Evolutionary conservation across 257 asterid species (phyloP).

Genomic region (Eucommia ulmoides): DNA sequence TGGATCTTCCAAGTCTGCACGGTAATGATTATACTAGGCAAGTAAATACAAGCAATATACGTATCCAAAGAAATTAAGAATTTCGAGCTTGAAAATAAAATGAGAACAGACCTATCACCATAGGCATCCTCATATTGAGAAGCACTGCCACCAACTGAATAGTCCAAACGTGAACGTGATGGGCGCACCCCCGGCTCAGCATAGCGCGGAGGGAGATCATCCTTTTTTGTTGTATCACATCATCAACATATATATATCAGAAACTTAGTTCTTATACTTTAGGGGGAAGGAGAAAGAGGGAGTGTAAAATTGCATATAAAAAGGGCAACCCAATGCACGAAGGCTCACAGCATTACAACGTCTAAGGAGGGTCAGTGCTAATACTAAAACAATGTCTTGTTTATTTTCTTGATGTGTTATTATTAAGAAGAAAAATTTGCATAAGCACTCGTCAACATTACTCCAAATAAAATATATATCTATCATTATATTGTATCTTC

Average conservation of each 20-base stretch:
- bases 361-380: too few species aligned
- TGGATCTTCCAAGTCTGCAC: constrained; percentile 76
- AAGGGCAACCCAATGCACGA: too few species aligned
- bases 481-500: too few species aligned
- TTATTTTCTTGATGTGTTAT: too few species aligned
- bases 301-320: constrained; percentile 2
- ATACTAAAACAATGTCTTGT: too few species aligned
- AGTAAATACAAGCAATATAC: background rate
- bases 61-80: background rate
- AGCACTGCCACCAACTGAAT: constrained; percentile 57
- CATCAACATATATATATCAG: constrained; percentile 4
- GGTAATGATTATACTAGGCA: background rate
- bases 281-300: constrained; percentile 3
- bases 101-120: constrained; percentile 51
- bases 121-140: constrained; percentile 79
- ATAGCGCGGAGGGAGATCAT: constrained; percentile 78
- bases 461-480: too few species aligned
- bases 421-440: too few species aligned
- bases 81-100: background rate
- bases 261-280: constrained; percentile 12
- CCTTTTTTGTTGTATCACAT: too few species aligned
- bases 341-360: too few species aligned
- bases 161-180: constrained; percentile 86
- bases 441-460: too few species aligned
- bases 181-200: constrained; percentile 70